Evolutionary conservation across 306 rosid genomes (phyloP).

Genomic region (Quercus ilex): DNA sequence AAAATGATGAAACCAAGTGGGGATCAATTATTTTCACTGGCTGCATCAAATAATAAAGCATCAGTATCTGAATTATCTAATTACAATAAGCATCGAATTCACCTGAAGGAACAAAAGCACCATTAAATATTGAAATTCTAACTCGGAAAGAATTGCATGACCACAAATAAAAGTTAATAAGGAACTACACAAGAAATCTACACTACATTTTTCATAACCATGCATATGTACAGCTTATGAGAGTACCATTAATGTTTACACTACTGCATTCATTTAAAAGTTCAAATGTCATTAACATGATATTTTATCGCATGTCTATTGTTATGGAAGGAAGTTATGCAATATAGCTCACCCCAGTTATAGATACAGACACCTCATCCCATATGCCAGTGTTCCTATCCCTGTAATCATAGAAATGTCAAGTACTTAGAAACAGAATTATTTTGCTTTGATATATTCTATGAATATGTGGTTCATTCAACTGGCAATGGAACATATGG

Average conservation of each 20-base stretch:
- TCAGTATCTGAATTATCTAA: neutral
- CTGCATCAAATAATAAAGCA: constrained; percentile 48
- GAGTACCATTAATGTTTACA: neutral
- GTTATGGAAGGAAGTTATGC: constrained; percentile 14
- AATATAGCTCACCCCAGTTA: constrained; percentile 76
- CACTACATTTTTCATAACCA: constrained; percentile 4
- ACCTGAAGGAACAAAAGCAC: constrained; percentile 18
- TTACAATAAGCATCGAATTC: constrained; percentile 19
- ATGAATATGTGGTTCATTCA: neutral
- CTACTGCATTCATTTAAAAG: neutral
- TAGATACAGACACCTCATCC: constrained; percentile 85
- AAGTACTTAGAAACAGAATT: constrained; percentile 20
- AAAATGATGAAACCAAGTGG: constrained; percentile 87
- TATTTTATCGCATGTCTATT: neutral
- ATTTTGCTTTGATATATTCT: constrained; percentile 6
- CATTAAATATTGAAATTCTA: constrained; percentile 12
- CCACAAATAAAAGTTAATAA: neutral
- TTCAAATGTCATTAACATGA: neutral
- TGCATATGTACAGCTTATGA: neutral
- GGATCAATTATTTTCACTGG: constrained; percentile 91
- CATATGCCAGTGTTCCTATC: constrained; percentile 99
- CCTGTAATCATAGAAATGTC: constrained; percentile 43
- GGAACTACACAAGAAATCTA: constrained; percentile 12
- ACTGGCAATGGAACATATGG: neutral
- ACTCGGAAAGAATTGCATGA: constrained; percentile 13